Evolutionary conservation across 495 filamentous ascomycete species (phyloP).

Genomic region (Parmelia sp.): DNA sequence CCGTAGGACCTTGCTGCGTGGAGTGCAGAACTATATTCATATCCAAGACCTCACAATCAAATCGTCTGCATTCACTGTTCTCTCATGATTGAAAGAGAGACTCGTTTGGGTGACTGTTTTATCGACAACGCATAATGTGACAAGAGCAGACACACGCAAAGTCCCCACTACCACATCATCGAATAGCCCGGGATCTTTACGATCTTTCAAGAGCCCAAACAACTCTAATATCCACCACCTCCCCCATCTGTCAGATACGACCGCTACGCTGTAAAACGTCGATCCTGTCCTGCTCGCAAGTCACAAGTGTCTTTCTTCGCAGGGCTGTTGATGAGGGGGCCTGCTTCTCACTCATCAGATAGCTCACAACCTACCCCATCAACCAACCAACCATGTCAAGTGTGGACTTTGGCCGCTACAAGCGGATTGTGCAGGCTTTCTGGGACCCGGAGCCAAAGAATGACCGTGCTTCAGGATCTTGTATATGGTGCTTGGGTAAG

Average conservation of each 20-base stretch:
- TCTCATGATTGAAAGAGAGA: background rate
- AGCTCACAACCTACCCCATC: background rate
- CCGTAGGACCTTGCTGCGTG: background rate
- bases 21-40: background rate
- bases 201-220: background rate
- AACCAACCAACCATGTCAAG: constrained; percentile 45
- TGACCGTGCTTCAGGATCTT: constrained; percentile 57
- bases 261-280: background rate
- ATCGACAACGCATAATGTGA: constrained; percentile 9
- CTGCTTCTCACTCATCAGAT: background rate
- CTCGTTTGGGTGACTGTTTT: background rate
- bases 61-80: background rate
- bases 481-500: constrained; percentile 85
- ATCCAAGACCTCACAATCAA: background rate
- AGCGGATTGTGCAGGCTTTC: constrained; percentile 82
- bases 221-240: background rate
- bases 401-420: constrained; percentile 60
- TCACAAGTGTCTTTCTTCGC: background rate
- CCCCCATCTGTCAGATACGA: background rate
- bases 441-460: constrained; percentile 94
- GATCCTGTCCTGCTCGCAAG: background rate
- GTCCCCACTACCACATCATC: background rate
- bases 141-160: background rate
- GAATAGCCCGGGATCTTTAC: background rate
- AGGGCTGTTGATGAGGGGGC: background rate